These are phyloP conservation scores for Fusarium aywerte DNA, from an alignment of 2,329 filamentous ascomycete species.

Conservation along the genomic window DNA sequence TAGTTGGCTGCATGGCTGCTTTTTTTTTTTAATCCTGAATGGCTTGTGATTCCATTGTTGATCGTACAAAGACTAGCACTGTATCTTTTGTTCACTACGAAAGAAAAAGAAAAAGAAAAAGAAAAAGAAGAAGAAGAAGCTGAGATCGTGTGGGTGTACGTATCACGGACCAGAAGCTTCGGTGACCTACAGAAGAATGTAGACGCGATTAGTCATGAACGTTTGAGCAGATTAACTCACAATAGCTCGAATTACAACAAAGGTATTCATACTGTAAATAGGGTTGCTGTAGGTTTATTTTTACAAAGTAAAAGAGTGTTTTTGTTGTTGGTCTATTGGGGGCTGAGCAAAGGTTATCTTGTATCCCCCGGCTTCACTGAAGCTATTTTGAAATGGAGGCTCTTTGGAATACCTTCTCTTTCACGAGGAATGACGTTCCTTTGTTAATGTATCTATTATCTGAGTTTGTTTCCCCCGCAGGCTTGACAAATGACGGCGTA, in stretches of 20 bases:
- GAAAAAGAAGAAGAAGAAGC: slow-evolving; percentile 1
- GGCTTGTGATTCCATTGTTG: slow-evolving; percentile 10
- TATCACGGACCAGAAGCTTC: slow-evolving; percentile 40
- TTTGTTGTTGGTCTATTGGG: background rate
- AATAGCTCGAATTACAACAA: background rate
- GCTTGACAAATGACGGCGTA: background rate
- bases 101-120: slow-evolving; percentile 1
- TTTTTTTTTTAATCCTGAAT: background rate
- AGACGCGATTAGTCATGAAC: slow-evolving; percentile 29
- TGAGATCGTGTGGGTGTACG: background rate
- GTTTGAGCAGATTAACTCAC: background rate
- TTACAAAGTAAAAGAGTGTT: background rate
- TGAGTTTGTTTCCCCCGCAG: slow-evolving; percentile 16
- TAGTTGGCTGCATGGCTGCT: background rate
- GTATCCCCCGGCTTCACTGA: background rate
- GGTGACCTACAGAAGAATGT: slow-evolving; percentile 7
- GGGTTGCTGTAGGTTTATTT: too few species aligned
- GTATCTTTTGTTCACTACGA: slow-evolving; percentile 17
- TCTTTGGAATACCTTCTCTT: background rate
- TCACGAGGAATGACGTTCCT: background rate
- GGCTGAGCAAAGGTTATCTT: background rate
- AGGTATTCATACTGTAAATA: too few species aligned
- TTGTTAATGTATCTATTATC: background rate
- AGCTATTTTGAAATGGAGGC: slow-evolving; percentile 11
- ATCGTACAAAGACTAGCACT: slow-evolving; percentile 2